Conservation (phyloP, 345 rosid genomes). For the Melaleuca alternifolia region DNA sequence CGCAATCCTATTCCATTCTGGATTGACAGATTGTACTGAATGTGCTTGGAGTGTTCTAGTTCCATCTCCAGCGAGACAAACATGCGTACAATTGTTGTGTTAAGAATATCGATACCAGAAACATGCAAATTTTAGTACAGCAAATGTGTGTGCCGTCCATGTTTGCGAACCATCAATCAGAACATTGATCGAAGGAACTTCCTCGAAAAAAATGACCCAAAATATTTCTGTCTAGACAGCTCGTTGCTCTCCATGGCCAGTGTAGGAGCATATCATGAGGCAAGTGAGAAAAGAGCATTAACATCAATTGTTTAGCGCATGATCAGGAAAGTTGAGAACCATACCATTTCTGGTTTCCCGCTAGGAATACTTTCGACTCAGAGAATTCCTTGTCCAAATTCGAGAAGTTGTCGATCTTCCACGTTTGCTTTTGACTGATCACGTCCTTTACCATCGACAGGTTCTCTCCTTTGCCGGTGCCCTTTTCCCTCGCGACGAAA, state of each 20-base stretch:
- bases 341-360: conserved; percentile 29
- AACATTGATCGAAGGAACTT: not conserved
- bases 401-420: conserved; percentile 30
- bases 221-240: not conserved
- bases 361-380: conserved; percentile 10
- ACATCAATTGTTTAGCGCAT: not conserved
- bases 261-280: not conserved
- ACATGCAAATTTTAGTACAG: not conserved
- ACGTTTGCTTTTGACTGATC: conserved; percentile 1
- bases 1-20: not conserved
- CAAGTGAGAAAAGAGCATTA: not conserved
- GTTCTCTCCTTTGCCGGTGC: conserved; percentile 20
- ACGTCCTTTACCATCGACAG: conserved; percentile 13
- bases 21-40: not conserved
- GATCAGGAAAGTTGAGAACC: not conserved
- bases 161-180: not conserved
- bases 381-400: not conserved
- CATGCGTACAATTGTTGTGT: not conserved
- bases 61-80: not conserved
- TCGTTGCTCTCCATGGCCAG: not conserved
- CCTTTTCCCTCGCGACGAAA: conserved; percentile 21
- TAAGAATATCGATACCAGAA: not conserved
- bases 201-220: not conserved
- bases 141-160: not conserved
- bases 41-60: not conserved